Evolutionary conservation across 208 protist genomes (phyloP).

Genomic region (Trypanosomatidae sp.): DNA sequence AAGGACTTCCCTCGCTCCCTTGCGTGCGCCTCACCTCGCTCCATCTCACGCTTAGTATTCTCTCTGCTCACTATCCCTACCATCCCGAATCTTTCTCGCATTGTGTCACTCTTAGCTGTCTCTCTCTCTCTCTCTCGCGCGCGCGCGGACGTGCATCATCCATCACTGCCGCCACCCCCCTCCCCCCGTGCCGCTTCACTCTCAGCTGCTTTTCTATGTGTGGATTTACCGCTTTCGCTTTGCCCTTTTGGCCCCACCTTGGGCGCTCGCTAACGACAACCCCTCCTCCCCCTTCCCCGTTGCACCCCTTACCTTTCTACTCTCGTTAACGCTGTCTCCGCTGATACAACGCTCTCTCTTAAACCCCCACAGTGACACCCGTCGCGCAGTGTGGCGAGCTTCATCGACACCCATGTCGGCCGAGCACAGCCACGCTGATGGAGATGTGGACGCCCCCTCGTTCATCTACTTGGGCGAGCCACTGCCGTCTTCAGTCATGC

Average conservation of each 20-base stretch:
- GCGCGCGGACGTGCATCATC: not conserved
- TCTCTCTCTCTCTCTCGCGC: not conserved
- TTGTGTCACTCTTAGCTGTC: not conserved
- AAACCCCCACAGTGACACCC: not conserved
- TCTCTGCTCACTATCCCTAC: not conserved
- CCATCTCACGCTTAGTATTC: not conserved
- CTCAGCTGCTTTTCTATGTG: not conserved
- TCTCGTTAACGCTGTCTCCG: not conserved
- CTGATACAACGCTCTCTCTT: not conserved
- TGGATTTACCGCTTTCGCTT: not conserved
- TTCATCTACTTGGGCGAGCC: slow-evolving; percentile 5
- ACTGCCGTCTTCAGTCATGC: slow-evolving; percentile 2
- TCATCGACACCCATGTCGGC: not conserved
- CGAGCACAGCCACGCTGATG: not conserved
- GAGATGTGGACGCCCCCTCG: not conserved
- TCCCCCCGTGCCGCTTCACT: not conserved
- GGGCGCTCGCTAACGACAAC: not conserved
- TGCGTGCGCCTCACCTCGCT: not conserved
- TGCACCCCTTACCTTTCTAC: not conserved
- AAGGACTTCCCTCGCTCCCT: not conserved
- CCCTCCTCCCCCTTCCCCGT: not conserved
- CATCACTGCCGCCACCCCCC: not conserved
- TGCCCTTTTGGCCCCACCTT: not conserved
- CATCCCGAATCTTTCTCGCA: not conserved
- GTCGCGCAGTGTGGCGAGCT: not conserved